Percentiles rank a stretch among this genome's conserved stretches.
These are phyloP conservation scores for Plasmodium chabaudi DNA, from an alignment of 169 alveolate species.

Conservation along the genomic window DNA sequence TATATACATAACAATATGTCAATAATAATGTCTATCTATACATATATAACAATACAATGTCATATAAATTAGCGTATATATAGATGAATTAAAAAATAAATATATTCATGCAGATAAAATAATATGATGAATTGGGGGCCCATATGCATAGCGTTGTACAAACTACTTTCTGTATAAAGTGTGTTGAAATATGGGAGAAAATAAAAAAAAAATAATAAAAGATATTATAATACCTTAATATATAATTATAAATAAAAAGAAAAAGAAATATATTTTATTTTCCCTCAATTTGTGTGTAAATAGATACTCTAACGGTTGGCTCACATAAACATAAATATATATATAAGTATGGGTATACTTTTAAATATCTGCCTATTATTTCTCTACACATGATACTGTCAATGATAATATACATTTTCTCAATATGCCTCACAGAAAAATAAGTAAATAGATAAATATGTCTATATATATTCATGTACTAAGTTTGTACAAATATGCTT, in stretches of 20 bases:
- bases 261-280: too few species aligned
- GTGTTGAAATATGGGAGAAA: not conserved
- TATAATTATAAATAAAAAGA: too few species aligned
- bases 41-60: not conserved
- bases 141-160: not conserved
- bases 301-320: too few species aligned
- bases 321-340: not conserved
- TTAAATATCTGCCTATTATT: too few species aligned
- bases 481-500: constrained; percentile 10
- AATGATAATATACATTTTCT: not conserved
- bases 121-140: constrained; percentile 4
- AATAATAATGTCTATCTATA: constrained; percentile 1
- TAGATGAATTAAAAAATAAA: constrained; percentile 8
- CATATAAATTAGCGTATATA: not conserved
- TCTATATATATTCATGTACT: constrained; percentile 7
- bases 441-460: constrained; percentile 12
- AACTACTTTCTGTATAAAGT: constrained; percentile 11
- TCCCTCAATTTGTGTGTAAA: too few species aligned
- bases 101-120: constrained; percentile 12
- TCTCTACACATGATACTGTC: not conserved
- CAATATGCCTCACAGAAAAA: not conserved
- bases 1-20: not conserved
- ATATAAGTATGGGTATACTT: not conserved
- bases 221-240: not conserved
- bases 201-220: constrained; percentile 7